phyloP scores from a whole-genome alignment of 768 basidiomycete species.

The Peribolospora kevripleyi region DNA sequence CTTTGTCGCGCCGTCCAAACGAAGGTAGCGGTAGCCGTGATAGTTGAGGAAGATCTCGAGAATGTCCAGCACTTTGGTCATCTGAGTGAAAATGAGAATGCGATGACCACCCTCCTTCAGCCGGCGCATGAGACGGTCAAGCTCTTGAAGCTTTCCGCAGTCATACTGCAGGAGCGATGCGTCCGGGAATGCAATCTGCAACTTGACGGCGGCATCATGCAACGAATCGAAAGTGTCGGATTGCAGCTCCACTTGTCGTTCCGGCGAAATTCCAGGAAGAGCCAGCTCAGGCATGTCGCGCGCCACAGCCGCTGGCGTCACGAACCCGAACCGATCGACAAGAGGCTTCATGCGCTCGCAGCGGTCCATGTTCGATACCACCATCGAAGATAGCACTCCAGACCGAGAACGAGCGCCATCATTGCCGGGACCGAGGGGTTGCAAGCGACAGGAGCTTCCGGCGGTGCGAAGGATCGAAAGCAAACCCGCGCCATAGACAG shows the following conservation, averaged over 20 bases:
- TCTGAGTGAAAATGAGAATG: constrained; percentile 84
- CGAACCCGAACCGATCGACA: constrained; percentile 51
- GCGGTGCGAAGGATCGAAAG: too few species aligned
- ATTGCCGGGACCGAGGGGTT: too few species aligned
- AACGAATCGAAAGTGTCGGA: constrained; percentile 38
- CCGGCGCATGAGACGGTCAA: constrained; percentile 52
- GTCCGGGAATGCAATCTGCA: constrained; percentile 84
- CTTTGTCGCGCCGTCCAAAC: constrained; percentile 85
- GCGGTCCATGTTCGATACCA: too few species aligned
- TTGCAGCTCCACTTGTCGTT: constrained; percentile 15
- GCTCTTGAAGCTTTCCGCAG: constrained; percentile 77
- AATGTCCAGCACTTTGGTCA: constrained; percentile 83
- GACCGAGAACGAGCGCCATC: too few species aligned
- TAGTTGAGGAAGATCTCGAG: constrained; percentile 79
- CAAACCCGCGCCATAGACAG: too few species aligned
- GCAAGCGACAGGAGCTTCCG: too few species aligned
- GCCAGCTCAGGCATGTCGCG: constrained; percentile 43
- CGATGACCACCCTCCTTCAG: constrained; percentile 73
- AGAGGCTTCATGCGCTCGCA: constrained; percentile 20
- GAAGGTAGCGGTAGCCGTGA: constrained; percentile 75
- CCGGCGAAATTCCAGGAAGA: constrained; percentile 25
- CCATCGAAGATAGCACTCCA: too few species aligned
- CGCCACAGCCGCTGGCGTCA: constrained; percentile 53
- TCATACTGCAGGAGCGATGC: constrained; percentile 75
- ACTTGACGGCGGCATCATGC: constrained; percentile 51